Percentiles rank a stretch among this genome's conserved stretches.
Evolutionary conservation across 305 asterid genomes (phyloP).

Genomic region (Fraxinus sp.): DNA sequence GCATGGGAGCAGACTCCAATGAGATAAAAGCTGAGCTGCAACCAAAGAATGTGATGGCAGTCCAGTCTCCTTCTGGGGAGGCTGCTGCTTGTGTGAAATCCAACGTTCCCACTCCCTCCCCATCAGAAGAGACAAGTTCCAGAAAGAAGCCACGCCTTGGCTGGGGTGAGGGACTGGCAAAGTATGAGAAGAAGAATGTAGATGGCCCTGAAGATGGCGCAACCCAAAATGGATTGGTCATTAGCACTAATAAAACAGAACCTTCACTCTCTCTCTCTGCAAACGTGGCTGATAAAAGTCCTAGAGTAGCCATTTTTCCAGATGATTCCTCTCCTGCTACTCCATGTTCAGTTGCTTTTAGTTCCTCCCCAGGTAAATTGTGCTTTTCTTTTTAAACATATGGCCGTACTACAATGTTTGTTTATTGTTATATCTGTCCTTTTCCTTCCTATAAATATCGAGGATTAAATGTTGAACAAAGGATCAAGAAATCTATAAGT

Average conservation of each 20-base stretch:
- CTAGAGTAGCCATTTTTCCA: slow-evolving; percentile 44
- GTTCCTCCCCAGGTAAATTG: slow-evolving; percentile 84
- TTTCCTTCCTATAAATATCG: background rate
- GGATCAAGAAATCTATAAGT: background rate
- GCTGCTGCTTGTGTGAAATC: slow-evolving; percentile 46
- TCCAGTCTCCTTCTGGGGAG: slow-evolving; percentile 46
- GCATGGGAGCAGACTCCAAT: slow-evolving; percentile 57
- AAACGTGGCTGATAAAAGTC: slow-evolving; percentile 60
- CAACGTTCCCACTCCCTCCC: slow-evolving; percentile 47
- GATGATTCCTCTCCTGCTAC: slow-evolving; percentile 75
- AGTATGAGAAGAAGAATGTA: slow-evolving; percentile 90
- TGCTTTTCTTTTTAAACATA: background rate
- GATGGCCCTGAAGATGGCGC: slow-evolving; percentile 67
- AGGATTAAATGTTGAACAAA: background rate
- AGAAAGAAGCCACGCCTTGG: slow-evolving; percentile 98
- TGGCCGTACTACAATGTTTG: background rate
- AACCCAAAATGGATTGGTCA: slow-evolving; percentile 37
- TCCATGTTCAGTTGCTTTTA: slow-evolving; percentile 79
- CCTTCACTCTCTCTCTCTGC: slow-evolving; percentile 37
- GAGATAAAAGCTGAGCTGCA: slow-evolving; percentile 59
- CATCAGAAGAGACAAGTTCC: slow-evolving; percentile 65
- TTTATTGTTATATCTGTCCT: background rate
- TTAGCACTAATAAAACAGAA: slow-evolving; percentile 45
- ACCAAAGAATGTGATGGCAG: slow-evolving; percentile 47
- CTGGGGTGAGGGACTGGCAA: slow-evolving; percentile 99